These are phyloP conservation scores for Durotheca rogersii DNA, from an alignment of 495 filamentous ascomycete species.

Conservation along the genomic window DNA sequence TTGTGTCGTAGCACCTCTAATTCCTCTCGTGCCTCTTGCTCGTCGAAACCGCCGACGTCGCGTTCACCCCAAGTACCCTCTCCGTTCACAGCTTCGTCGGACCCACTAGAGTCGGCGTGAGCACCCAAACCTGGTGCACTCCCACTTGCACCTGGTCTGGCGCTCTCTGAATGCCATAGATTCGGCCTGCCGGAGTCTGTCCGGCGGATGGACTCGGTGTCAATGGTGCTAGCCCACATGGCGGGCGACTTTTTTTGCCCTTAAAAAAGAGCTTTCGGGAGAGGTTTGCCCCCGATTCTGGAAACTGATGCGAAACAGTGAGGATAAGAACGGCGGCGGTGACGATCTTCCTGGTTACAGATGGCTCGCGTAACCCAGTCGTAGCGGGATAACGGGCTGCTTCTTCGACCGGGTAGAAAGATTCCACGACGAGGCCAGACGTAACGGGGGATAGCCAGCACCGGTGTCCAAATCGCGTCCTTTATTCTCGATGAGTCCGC, in stretches of 20 bases:
- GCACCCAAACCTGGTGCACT: not conserved
- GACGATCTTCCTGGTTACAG: not conserved
- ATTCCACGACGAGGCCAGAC: too few species aligned
- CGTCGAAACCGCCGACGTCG: conserved; percentile 62
- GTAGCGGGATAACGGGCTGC: not conserved
- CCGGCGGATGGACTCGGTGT: conserved; percentile 17
- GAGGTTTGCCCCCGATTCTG: not conserved
- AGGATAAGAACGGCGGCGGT: not conserved
- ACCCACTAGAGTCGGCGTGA: not conserved
- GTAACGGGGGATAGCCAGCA: too few species aligned
- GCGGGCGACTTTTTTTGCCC: not conserved
- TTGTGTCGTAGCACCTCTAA: conserved; percentile 67
- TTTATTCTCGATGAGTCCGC: too few species aligned
- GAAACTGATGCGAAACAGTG: not conserved
- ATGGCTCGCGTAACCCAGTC: not conserved
- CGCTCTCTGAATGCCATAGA: conserved; percentile 21
- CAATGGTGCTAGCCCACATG: conserved; percentile 30
- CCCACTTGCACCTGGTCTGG: not conserved
- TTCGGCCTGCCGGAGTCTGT: conserved; percentile 26
- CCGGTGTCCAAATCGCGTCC: too few species aligned
- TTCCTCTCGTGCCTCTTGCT: conserved; percentile 66
- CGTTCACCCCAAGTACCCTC: conserved; percentile 78
- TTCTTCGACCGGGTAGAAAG: too few species aligned
- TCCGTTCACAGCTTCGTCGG: not conserved
- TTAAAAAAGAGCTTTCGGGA: not conserved